Percentiles rank a stretch among this genome's conserved stretches.
phyloP scores from a whole-genome alignment of 2,329 filamentous ascomycete species.

The Amylocarpus encephaloides region DNA sequence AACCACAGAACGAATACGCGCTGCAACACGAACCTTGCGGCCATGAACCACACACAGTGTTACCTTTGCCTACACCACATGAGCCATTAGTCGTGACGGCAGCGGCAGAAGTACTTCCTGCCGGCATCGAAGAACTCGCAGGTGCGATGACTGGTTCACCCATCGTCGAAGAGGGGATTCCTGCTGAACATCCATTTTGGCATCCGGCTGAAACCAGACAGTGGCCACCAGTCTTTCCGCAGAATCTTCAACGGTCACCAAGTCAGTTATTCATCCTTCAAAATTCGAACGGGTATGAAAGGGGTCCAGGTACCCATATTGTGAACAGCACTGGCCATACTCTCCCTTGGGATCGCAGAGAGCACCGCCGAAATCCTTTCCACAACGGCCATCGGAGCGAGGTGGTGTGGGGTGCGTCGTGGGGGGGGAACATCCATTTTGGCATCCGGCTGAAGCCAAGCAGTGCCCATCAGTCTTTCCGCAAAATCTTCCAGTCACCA shows the following conservation, averaged over 20 bases:
- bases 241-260: constrained; percentile 22
- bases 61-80: constrained; percentile 44
- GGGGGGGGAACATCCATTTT: constrained; percentile 22
- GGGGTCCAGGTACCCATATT: constrained; percentile 12
- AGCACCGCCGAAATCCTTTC: constrained; percentile 10
- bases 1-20: constrained; percentile 48
- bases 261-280: background rate
- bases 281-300: background rate
- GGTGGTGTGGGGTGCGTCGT: constrained; percentile 3
- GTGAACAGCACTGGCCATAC: constrained; percentile 14
- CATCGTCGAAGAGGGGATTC: constrained; percentile 19
- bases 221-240: constrained; percentile 17
- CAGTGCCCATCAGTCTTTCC: constrained; percentile 16
- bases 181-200: constrained; percentile 26
- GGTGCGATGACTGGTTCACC: constrained; percentile 25
- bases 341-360: constrained; percentile 11
- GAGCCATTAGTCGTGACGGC: constrained; percentile 44
- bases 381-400: constrained; percentile 17
- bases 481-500: constrained; percentile 23
- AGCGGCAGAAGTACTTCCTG: constrained; percentile 28
- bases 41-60: constrained; percentile 47
- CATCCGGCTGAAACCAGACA: constrained; percentile 27
- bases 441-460: constrained; percentile 26
- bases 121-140: constrained; percentile 17
- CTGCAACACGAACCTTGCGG: constrained; percentile 47